Evolutionary conservation across 176 grass and related monocot genomes (phyloP).

Genomic region (Echinochloa phyllopogon): DNA sequence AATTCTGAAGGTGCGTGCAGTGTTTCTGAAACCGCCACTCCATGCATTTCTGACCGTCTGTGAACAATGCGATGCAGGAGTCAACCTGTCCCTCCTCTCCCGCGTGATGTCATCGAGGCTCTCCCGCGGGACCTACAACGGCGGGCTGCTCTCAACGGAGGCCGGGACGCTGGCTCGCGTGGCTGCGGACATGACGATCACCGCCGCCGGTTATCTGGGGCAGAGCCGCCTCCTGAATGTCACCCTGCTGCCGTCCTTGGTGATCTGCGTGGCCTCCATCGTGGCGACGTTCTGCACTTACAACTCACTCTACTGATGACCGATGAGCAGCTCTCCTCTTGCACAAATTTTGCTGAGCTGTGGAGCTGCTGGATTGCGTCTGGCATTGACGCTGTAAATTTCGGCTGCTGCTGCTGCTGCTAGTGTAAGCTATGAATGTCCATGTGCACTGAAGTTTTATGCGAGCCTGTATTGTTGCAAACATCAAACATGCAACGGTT

Average conservation of each 20-base stretch:
- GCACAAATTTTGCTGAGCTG: neutral
- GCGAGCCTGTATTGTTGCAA: slow-evolving; percentile 6
- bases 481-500: neutral
- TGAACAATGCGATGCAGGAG: slow-evolving; percentile 53
- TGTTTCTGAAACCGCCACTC: neutral
- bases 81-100: slow-evolving; percentile 77
- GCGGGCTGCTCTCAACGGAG: slow-evolving; percentile 81
- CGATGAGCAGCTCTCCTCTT: neutral
- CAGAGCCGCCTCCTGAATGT: slow-evolving; percentile 59
- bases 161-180: slow-evolving; percentile 82
- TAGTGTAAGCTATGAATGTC: slow-evolving; percentile 11
- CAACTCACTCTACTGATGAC: slow-evolving; percentile 64
- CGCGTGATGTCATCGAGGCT: slow-evolving; percentile 80
- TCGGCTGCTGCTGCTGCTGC: slow-evolving; percentile 15
- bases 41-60: neutral
- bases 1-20: neutral
- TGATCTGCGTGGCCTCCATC: slow-evolving; percentile 63
- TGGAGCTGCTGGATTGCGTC: neutral
- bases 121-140: slow-evolving; percentile 78
- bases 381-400: slow-evolving; percentile 38
- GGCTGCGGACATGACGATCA: slow-evolving; percentile 71
- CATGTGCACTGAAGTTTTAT: neutral
- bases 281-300: slow-evolving; percentile 62
- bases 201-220: slow-evolving; percentile 65
- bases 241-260: slow-evolving; percentile 66